These are phyloP conservation scores for Pythium pyrilobum DNA, from an alignment of 352 stramenopile species.

Conservation along the genomic window DNA sequence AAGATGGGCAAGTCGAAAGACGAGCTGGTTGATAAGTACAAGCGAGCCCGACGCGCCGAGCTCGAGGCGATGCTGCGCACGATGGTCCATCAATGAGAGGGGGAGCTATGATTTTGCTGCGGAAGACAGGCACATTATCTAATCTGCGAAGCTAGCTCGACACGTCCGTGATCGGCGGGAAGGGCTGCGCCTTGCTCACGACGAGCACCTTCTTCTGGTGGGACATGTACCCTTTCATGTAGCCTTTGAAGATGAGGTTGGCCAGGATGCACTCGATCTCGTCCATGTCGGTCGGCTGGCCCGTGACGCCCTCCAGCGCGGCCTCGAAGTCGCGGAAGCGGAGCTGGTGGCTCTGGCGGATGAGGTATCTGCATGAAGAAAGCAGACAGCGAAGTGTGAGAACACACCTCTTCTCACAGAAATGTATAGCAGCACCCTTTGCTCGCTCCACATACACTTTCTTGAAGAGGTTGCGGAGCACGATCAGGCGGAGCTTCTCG, in stretches of 20 bases:
- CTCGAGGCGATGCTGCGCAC: constrained; percentile 64
- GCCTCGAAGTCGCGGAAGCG: constrained; percentile 87
- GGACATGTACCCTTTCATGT: constrained; percentile 96
- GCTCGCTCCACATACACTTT: constrained; percentile 79
- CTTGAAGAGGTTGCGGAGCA: constrained; percentile 95
- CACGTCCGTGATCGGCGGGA: constrained; percentile 83
- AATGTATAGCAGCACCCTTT: background rate
- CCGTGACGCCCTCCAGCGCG: constrained; percentile 81
- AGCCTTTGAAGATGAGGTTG: constrained; percentile 96
- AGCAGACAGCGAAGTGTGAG: too few species aligned
- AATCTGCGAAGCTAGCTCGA: constrained; percentile 35
- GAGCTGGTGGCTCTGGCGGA: constrained; percentile 87
- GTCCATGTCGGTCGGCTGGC: constrained; percentile 89
- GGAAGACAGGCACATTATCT: background rate
- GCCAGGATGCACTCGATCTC: constrained; percentile 96
- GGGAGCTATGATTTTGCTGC: too few species aligned
- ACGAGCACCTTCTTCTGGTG: constrained; percentile 96
- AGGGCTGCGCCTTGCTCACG: constrained; percentile 93
- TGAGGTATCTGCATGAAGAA: constrained; percentile 50
- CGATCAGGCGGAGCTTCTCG: constrained; percentile 94
- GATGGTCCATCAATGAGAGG: constrained; percentile 33
- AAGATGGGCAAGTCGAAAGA: constrained; percentile 40
- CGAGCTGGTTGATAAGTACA: constrained; percentile 60
- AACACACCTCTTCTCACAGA: too few species aligned
- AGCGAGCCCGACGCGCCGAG: constrained; percentile 49